These are phyloP conservation scores for Silene noctiflora DNA, from an alignment of 179 eudicot species.

Conservation along the genomic window DNA sequence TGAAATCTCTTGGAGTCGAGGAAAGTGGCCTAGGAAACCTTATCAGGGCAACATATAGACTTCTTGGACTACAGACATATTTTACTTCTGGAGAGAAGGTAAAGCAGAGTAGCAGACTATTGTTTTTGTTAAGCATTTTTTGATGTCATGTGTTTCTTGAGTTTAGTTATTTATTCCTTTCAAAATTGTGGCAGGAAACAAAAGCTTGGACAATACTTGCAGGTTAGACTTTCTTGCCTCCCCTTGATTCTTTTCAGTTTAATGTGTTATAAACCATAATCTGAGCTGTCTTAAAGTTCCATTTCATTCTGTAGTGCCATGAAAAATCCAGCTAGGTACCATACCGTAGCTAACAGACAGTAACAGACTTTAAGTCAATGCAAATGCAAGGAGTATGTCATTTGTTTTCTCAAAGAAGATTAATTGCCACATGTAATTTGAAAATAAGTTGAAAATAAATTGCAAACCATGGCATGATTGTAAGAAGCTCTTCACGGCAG, in stretches of 20 bases:
- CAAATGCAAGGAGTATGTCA: slow-evolving; percentile 11
- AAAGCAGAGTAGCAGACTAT: slow-evolving; percentile 19
- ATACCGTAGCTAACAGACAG: neutral
- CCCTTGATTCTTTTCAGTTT: neutral
- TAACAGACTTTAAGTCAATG: neutral
- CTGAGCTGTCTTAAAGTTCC: neutral
- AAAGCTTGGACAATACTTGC: slow-evolving; percentile 97
- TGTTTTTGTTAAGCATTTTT: slow-evolving; percentile 10
- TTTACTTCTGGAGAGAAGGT: slow-evolving; percentile 99
- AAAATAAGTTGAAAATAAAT: neutral
- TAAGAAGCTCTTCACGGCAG: neutral
- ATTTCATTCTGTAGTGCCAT: neutral
- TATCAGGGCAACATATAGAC: slow-evolving; percentile 79
- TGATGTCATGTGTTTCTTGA: neutral
- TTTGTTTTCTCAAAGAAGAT: neutral
- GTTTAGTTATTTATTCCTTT: slow-evolving; percentile 14
- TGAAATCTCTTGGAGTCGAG: slow-evolving; percentile 79
- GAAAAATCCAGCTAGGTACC: neutral
- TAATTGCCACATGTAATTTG: neutral
- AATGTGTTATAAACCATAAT: neutral
- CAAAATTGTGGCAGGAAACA: slow-evolving; percentile 57
- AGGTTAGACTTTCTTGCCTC: slow-evolving; percentile 43
- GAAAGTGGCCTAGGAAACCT: slow-evolving; percentile 98
- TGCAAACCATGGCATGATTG: neutral
- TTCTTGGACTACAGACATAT: slow-evolving; percentile 88